Evolutionary conservation across 345 rosid species (phyloP), one percentile per base, ranked within the genome.

Genomic region (Populus nigra): DNA sequence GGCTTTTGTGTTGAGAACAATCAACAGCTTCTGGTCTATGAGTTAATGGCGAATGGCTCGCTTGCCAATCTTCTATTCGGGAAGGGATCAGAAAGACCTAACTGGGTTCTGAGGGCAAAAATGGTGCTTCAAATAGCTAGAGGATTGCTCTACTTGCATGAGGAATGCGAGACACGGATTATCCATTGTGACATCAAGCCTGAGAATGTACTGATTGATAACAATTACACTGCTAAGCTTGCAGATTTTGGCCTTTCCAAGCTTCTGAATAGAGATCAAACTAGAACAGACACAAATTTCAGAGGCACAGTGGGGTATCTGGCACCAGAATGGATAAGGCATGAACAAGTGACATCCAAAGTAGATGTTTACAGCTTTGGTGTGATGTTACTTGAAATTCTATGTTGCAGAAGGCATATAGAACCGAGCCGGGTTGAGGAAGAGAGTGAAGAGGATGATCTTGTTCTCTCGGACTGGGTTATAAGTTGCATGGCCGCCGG

Each of bases 141-240:
- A 74, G 86, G 86, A 45, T 74, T 84, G 70, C 77, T 77, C 23
- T 80, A 80, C 76, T 55, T 84, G 72, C 86, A 80, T 4, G 84
- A 77, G 20, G 81, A 84, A 69, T 80, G 83, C 57, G 76, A 73
- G 47, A 43, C 80, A 8, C 81, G 45, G 33, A 80, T 80, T 25
- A 83, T 84, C 66, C 86, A 84, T 25, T 80, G 86, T 33, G 84
- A 84, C 72, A 80, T 84, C n/a, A 84, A 84, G 82, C 86, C 86
- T 12, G 39, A 80, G 36, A 84, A 84, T 72, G 77, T 84, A 8
- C 78, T 80, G 35, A 81, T 84, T 17, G 82, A 84, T 35, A 49
- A 4, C 20, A 74, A 84, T 17, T 84, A 70, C 81, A 74, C 69
- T 5, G 79, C 77, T 6, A 84, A 80, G 73, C 74, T 84, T 20